Evolutionary conservation across 1,284 basidiomycete genomes (phyloP).

Genomic region (Pyrrhoderma noxium): DNA sequence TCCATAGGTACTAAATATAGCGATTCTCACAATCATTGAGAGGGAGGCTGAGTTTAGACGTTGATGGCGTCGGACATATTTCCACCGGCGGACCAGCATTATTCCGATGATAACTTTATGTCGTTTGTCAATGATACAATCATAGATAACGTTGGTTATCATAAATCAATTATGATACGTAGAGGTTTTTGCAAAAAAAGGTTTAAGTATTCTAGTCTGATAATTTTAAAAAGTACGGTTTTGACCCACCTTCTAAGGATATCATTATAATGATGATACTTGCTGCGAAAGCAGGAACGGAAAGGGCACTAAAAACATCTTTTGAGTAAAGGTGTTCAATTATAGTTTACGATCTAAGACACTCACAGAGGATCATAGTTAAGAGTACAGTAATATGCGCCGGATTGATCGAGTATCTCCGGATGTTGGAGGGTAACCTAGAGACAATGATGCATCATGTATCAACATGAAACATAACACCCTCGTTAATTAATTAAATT

Average conservation of each 20-base stretch:
- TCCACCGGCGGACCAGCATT: slow-evolving; percentile 13
- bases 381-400: slow-evolving; percentile 14
- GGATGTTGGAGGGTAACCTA: slow-evolving; percentile 10
- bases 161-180: too few relatives aligned
- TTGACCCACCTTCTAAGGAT: slow-evolving; percentile 9
- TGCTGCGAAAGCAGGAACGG: slow-evolving; percentile 14
- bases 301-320: not conserved
- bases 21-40: slow-evolving; percentile 15
- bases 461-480: too few relatives aligned
- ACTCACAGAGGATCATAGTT: slow-evolving; percentile 12
- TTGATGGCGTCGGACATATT: slow-evolving; percentile 1
- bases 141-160: not conserved
- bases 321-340: too few relatives aligned
- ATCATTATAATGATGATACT: slow-evolving; percentile 15
- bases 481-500: too few relatives aligned
- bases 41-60: slow-evolving; percentile 8
- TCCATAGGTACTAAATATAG: slow-evolving; percentile 13
- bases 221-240: too few relatives aligned
- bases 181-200: too few relatives aligned
- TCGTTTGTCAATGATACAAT: not conserved
- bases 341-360: not conserved
- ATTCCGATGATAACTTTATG: slow-evolving; percentile 8
- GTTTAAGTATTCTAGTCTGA: too few relatives aligned
- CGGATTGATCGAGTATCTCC: slow-evolving; percentile 6
- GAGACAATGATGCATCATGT: not conserved